Conservation (phyloP, 495 filamentous ascomycete genomes). For the Aspergillus sclerotiicarbonarius region DNA sequence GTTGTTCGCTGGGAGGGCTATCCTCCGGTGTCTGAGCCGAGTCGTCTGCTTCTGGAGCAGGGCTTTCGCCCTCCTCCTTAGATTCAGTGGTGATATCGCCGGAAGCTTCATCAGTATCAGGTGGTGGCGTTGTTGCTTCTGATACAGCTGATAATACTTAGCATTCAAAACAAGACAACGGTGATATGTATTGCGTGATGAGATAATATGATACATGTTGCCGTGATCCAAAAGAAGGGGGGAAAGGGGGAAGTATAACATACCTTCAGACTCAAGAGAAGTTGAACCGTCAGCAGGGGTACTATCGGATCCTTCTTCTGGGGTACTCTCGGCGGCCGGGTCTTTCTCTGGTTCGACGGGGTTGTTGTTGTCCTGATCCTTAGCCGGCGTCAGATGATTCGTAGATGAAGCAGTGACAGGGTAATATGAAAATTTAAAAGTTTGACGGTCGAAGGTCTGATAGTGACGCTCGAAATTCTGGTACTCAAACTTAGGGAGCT, state of each 20-base stretch:
- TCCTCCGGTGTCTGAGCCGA: constrained; percentile 17
- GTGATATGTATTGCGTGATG: not conserved
- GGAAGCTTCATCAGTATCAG: constrained; percentile 25
- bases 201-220: no score
- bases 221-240: not conserved
- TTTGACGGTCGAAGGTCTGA: constrained; percentile 40
- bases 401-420: constrained; percentile 30
- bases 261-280: constrained; percentile 31
- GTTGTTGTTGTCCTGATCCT: constrained; percentile 40
- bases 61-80: constrained; percentile 22
- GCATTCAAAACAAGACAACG: constrained; percentile 1
- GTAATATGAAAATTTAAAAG: constrained; percentile 34
- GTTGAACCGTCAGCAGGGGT: constrained; percentile 25
- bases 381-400: constrained; percentile 39
- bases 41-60: constrained; percentile 9
- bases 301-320: constrained; percentile 24
- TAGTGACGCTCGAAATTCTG: constrained; percentile 38
- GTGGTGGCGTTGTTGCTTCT: constrained; percentile 27
- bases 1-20: constrained; percentile 19
- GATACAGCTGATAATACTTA: constrained; percentile 28
- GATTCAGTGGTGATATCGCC: constrained; percentile 23
- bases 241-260: constrained; percentile 8
- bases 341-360: constrained; percentile 26
- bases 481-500: constrained; percentile 40
- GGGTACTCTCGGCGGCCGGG: constrained; percentile 22